Percentiles rank a stretch among this genome's conserved stretches.
phyloP scores from a whole-genome alignment of 768 basidiomycete genomes.

The Coprinopsis cinerea region DNA sequence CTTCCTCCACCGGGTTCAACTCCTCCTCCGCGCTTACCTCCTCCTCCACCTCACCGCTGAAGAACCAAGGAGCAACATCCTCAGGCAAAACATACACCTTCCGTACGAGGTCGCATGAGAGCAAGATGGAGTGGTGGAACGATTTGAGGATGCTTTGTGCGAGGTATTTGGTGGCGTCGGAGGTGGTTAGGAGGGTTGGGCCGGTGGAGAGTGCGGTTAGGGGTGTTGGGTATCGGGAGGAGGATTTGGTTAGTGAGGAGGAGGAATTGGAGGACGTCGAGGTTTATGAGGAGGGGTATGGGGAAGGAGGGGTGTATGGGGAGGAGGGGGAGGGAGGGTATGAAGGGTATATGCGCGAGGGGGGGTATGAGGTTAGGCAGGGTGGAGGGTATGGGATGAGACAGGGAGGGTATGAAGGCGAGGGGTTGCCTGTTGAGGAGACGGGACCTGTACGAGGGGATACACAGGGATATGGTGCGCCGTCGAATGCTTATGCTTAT shows the following conservation, averaged over 20 bases:
- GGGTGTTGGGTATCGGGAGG: constrained; percentile 81
- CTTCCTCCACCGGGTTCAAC: no score
- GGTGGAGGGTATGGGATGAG: not conserved
- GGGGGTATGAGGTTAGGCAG: not conserved
- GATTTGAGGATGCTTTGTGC: constrained; percentile 92
- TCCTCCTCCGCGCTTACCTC: not conserved
- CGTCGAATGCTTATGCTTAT: no score
- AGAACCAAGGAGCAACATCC: not conserved
- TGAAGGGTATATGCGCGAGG: not conserved
- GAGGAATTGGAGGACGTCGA: constrained; percentile 68
- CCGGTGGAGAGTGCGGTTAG: constrained; percentile 91
- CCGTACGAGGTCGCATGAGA: constrained; percentile 82
- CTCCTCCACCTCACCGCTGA: not conserved
- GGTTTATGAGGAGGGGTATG: constrained; percentile 29
- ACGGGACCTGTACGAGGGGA: not conserved
- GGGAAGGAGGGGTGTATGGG: constrained; percentile 31
- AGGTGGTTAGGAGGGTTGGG: constrained; percentile 87
- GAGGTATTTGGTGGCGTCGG: constrained; percentile 88
- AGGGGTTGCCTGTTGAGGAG: not conserved
- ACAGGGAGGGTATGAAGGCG: not conserved
- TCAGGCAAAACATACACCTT: constrained; percentile 78
- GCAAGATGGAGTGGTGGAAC: constrained; percentile 99
- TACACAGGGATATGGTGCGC: no score
- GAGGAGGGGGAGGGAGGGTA: not conserved
- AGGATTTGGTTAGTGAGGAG: constrained; percentile 13